Evolutionary conservation across 2,329 filamentous ascomycete species (phyloP).

Genomic region (Cladophialophora carrionii): DNA sequence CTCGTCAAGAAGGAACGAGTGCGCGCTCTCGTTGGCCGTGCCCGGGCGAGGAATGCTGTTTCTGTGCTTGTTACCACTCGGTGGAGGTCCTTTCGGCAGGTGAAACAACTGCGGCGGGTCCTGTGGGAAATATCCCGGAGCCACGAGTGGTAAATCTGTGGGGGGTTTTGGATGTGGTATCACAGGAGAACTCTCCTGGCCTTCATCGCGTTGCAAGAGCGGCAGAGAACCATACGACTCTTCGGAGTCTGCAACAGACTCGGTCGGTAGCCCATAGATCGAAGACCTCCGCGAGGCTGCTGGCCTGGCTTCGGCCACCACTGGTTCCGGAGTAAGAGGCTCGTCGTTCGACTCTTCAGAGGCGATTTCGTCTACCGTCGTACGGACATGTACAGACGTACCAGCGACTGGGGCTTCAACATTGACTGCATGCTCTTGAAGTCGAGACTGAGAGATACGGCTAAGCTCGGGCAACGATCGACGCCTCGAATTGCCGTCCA

Average conservation of each 20-base stretch:
- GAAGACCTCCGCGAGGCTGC: conserved; percentile 33
- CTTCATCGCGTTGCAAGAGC: conserved; percentile 67
- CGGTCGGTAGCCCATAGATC: conserved; percentile 46
- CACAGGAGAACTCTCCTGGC: conserved; percentile 21
- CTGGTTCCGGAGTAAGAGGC: background rate
- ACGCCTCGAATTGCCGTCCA: conserved; percentile 24
- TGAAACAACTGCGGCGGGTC: conserved; percentile 35
- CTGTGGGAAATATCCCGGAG: conserved; percentile 32
- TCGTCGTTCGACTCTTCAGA: conserved; percentile 23
- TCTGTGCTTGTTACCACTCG: conserved; percentile 40
- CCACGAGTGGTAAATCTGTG: conserved; percentile 15
- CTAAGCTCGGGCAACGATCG: conserved; percentile 33
- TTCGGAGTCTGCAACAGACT: conserved; percentile 62
- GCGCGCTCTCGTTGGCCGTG: conserved; percentile 39
- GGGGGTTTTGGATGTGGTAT: background rate
- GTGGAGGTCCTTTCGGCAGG: conserved; percentile 32
- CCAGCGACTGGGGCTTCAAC: background rate
- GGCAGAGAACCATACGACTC: conserved; percentile 78
- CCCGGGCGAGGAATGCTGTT: conserved; percentile 38
- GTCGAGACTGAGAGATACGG: conserved; percentile 15
- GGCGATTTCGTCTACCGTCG: conserved; percentile 22
- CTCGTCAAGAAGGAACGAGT: conserved; percentile 58
- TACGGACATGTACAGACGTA: conserved; percentile 7
- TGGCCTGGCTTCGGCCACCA: conserved; percentile 9
- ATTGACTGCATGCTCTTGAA: background rate